Evolutionary conservation across 2,329 filamentous ascomycete species (phyloP), one percentile per base, ranked within the genome.

Genomic region (Aaosphaeria pasadenensis): DNA sequence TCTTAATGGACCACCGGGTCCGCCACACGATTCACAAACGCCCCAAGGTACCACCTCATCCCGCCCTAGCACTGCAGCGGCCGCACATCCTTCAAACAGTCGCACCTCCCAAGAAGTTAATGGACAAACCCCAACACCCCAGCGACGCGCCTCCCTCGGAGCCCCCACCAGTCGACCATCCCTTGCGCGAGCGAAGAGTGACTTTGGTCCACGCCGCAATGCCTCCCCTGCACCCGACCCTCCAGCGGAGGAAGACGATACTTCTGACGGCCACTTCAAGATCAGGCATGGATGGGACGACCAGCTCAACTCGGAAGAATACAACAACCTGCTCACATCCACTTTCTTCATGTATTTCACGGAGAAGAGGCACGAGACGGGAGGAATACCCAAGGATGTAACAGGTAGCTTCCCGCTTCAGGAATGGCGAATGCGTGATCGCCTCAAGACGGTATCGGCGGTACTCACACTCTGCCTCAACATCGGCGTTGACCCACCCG

Each of bases 301-400:
- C 58, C 90, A 96, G 70, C 91, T 95, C 67, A 88, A 90, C 64
- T 95, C 88, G 5, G 88, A 91, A 58, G 90, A 96, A 64, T 91
- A 95, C 62, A 87, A 95, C 59, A 87, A 88, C 48, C 82, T 91
- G 56, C 78, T 96, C 54, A 89, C 88, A 45, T 91, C 87, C 88
- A 95, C 90, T 58, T 99, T 95, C 84, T 97, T 96, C 77, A 97
- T 97, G 92, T 99, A 99, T 74, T 99, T 89, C 71, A 96, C 92
- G 54, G 94, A 99, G 72, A 97, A 97, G 72, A 87, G 92, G 45
- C 94, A 99, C 72, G 94, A 97, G 69, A 94, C 90, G 24, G 92
- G 90, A 33, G 94, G 91, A 24, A 90, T 91, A 57, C 89, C 91
- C 11, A 89, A 91, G 66, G 73, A 75, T 49, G 74, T 77, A 17